A percentile compares a stretch with the other conserved stretches of the same genome.
Evolutionary conservation across 306 rosid genomes (phyloP).

Genomic region (Lathyrus sativus): DNA sequence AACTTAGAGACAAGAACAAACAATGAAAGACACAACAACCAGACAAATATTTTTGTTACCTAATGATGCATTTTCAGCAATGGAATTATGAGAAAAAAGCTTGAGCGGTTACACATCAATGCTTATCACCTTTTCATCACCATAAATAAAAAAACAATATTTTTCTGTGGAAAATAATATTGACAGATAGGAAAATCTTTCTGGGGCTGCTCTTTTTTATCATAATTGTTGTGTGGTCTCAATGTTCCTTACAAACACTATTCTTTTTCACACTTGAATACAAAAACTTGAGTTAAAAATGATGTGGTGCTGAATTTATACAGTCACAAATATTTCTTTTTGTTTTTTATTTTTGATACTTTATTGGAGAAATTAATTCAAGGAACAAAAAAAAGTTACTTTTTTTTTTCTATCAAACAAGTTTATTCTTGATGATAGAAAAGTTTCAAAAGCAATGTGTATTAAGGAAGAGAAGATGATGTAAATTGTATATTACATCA

Average conservation of each 20-base stretch:
- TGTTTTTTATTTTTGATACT: neutral
- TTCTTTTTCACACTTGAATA: neutral
- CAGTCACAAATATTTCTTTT: neutral
- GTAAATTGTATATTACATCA: too few relatives aligned
- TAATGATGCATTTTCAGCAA: conserved; percentile 25
- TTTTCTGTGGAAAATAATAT: neutral
- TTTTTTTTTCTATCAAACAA: too few relatives aligned
- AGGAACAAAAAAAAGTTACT: too few relatives aligned
- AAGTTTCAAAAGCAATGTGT: too few relatives aligned
- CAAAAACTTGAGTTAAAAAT: conserved; percentile 3
- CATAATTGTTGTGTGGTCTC: conserved; percentile 12
- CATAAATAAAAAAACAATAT: neutral
- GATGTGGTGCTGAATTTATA: neutral
- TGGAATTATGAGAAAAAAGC: conserved; percentile 11
- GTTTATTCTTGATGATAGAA: too few relatives aligned
- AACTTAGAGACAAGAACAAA: conserved; percentile 38
- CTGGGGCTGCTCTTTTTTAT: neutral
- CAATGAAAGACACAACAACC: conserved; percentile 27
- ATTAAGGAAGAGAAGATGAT: too few relatives aligned
- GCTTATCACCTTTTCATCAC: conserved; percentile 23
- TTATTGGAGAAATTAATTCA: too few relatives aligned
- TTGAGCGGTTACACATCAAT: conserved; percentile 23
- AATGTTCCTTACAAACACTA: neutral
- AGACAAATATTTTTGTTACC: conserved; percentile 32
- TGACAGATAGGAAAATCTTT: conserved; percentile 1